These are phyloP conservation scores for Daedaleopsis nitida DNA, from an alignment of 768 basidiomycete species.

Conservation along the genomic window DNA sequence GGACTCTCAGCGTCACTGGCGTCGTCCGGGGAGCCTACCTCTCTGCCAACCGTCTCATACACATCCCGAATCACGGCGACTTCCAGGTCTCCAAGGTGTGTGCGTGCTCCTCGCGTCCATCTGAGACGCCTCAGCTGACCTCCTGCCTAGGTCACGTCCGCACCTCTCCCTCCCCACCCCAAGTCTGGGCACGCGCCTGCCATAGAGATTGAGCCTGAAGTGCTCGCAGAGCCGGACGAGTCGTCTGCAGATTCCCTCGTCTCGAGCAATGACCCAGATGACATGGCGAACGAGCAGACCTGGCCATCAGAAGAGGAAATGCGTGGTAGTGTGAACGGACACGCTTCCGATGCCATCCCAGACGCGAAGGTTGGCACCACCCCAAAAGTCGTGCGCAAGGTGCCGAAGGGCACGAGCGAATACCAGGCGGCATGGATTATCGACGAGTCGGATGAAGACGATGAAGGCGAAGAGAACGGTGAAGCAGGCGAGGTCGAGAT, in stretches of 20 bases:
- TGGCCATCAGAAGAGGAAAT: constrained; percentile 99
- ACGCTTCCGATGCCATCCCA: constrained; percentile 46
- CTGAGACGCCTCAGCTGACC: not conserved
- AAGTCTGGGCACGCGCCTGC: constrained; percentile 36
- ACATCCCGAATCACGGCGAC: constrained; percentile 87
- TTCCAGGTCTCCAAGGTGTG: constrained; percentile 80
- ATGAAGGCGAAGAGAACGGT: constrained; percentile 35
- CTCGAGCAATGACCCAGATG: constrained; percentile 86
- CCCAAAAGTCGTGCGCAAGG: constrained; percentile 74
- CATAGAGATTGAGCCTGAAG: constrained; percentile 71
- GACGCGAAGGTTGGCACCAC: constrained; percentile 75
- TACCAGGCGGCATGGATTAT: constrained; percentile 98
- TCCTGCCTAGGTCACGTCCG: constrained; percentile 64
- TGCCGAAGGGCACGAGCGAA: constrained; percentile 95
- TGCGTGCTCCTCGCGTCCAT: not conserved
- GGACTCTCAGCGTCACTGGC: constrained; percentile 76
- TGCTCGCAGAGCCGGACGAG: constrained; percentile 65
- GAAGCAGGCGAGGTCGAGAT: constrained; percentile 42
- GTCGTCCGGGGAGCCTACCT: constrained; percentile 78
- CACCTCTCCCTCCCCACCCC: constrained; percentile 47
- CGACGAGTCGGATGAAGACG: constrained; percentile 66
- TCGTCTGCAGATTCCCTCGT: constrained; percentile 81
- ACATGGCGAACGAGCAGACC: constrained; percentile 93
- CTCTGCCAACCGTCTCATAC: constrained; percentile 82
- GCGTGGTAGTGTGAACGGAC: constrained; percentile 40